A percentile compares a stretch with the other conserved stretches of the same genome.
These are phyloP conservation scores for Cercospora sp. DNA, from an alignment of 2,329 filamentous ascomycete genomes.

Conservation along the genomic window DNA sequence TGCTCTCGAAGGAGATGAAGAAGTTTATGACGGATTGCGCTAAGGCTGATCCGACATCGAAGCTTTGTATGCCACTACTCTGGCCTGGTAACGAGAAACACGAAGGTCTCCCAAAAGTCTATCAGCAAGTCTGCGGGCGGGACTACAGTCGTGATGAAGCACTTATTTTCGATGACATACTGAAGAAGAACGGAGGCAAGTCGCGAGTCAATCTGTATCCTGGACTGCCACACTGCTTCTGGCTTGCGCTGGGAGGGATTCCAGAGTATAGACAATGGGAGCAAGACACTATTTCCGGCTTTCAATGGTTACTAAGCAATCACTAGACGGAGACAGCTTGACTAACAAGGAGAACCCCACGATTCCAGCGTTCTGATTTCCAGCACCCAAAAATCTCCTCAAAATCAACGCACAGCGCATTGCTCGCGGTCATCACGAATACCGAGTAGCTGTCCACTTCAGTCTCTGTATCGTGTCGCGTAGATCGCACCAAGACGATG, in stretches of 20 bases:
- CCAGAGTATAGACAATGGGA: slow-evolving; percentile 33
- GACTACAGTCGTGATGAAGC: slow-evolving; percentile 55
- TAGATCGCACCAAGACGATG: background rate
- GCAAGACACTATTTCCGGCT: slow-evolving; percentile 36
- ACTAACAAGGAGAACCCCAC: background rate
- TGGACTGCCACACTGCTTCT: slow-evolving; percentile 48
- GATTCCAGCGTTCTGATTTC: background rate
- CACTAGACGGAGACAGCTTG: background rate
- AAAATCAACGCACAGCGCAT: background rate
- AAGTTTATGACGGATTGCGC: slow-evolving; percentile 16
- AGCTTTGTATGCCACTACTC: slow-evolving; percentile 17
- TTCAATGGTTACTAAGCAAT: slow-evolving; percentile 35
- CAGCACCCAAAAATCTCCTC: background rate
- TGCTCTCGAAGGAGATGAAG: slow-evolving; percentile 21
- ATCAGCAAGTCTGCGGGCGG: slow-evolving; percentile 53
- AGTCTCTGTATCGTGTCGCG: background rate
- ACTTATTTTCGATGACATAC: slow-evolving; percentile 51
- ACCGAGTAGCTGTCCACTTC: background rate
- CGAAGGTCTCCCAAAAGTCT: slow-evolving; percentile 45
- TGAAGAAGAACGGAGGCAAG: slow-evolving; percentile 47
- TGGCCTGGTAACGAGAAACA: slow-evolving; percentile 28
- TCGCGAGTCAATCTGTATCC: slow-evolving; percentile 47
- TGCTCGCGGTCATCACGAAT: background rate
- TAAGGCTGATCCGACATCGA: slow-evolving; percentile 14
- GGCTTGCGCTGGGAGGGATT: slow-evolving; percentile 30